Base-by-base conservation (phyloP, 768 basidiomycete genomes). In the Agrocybe chaxingu region DNA sequence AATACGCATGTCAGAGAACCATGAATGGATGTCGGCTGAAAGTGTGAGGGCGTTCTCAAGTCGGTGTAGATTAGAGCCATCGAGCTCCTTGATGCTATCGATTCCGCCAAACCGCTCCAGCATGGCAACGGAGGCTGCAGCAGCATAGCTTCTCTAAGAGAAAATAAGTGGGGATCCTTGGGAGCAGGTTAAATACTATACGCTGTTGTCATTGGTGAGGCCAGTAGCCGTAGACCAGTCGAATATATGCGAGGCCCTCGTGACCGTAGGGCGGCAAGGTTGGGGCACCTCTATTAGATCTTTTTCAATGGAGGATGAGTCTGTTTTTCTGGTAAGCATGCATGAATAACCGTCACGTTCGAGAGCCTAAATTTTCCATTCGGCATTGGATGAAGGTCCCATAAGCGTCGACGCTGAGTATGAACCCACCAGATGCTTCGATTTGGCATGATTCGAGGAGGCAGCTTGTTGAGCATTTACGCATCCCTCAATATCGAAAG, bases 41-140 rank as follows among this genome's bases (percentile, higher is more conserved):
- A 62, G 35, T 4, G 63, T 64, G 12, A 65, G 34, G 13, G 61
- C 41, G 46, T 65, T 65, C 32, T 61, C 57, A 24, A 64, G 53
- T 9, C 56, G 60, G 51, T 70, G 66, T 11, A 66, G 57, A 13
- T 53, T 49, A 13, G 42, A 40, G 9, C 62, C 68, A 31, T 63
- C 56, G 35, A 69, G 45, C 47, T 64, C 64, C 11, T 57, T 37
- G 34, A 54, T 41, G 33, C 32, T 7, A 31, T 48, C 37, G 18
- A 48, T 16, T 10, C 45, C 31, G 13, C 52, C 52, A 51, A 47
- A 52, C 11, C 42, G 52, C 6, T 58, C 41, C 32, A 67, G 31
- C 13, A 67, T 51, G 6, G 58, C 52, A 54, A 51, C 56, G 3
- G 57, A 49, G 18, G 50, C n/a, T 12, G 51, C 47, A 29, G 58